phyloP scores from a whole-genome alignment of 2,329 filamentous ascomycete species.

The Biscogniauxia mediterranea region DNA sequence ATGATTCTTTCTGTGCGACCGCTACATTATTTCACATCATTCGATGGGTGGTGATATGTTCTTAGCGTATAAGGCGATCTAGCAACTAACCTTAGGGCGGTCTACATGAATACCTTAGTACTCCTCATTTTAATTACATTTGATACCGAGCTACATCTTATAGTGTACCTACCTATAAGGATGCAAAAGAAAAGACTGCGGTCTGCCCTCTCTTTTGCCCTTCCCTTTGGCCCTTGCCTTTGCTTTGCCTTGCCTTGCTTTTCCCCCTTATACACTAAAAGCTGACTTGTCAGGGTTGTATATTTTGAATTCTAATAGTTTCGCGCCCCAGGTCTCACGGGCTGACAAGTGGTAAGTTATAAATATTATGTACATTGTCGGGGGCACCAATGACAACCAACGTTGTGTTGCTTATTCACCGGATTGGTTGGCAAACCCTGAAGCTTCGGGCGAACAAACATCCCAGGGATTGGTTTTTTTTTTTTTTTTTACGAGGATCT shows the following conservation, averaged over 20 bases:
- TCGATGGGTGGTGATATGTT: not conserved
- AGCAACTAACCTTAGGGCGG: too few relatives aligned
- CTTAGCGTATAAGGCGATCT: not conserved
- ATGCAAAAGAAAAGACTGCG: not conserved
- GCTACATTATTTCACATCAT: not conserved
- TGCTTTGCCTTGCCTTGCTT: too few relatives aligned
- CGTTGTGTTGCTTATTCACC: constrained; percentile 14
- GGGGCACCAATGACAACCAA: constrained; percentile 8
- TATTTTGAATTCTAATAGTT: not conserved
- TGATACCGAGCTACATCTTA: too few relatives aligned
- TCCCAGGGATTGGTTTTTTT: not conserved
- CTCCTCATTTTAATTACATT: not conserved
- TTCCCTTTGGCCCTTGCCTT: not conserved
- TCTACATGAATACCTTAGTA: too few relatives aligned
- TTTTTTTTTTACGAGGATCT: not conserved
- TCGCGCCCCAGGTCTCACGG: not conserved
- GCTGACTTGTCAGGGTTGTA: not conserved
- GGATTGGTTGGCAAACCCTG: constrained; percentile 7
- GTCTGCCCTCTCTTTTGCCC: too few relatives aligned
- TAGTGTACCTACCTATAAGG: too few relatives aligned
- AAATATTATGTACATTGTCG: not conserved
- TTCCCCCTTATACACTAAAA: not conserved
- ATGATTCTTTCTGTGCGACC: not conserved
- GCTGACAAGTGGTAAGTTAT: constrained; percentile 4
- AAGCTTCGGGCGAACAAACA: constrained; percentile 5